Evolutionary conservation across 1,139 yeast species (phyloP).

Genomic region (Tardiomyces digboiensis): DNA sequence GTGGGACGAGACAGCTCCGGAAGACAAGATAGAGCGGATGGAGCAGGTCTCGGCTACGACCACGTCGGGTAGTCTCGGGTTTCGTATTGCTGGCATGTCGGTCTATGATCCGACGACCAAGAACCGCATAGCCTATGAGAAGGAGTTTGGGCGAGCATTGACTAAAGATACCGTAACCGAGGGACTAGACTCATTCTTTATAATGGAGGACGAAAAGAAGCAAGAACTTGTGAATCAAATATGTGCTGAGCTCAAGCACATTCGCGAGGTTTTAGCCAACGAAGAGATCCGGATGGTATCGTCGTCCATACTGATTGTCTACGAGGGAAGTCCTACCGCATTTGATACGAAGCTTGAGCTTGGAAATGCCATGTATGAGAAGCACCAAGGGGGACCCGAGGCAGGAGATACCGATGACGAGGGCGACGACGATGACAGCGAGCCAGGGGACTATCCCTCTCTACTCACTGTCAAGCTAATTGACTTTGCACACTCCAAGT

Average conservation of each 20-base stretch:
- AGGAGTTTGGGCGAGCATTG: constrained; percentile 60
- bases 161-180: constrained; percentile 33
- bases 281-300: constrained; percentile 62
- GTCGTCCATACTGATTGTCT: constrained; percentile 64
- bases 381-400: constrained; percentile 19
- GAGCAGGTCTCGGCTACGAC: constrained; percentile 55
- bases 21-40: constrained; percentile 55
- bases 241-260: constrained; percentile 46
- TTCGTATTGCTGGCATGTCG: constrained; percentile 88
- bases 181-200: constrained; percentile 47
- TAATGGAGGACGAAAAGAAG: constrained; percentile 11
- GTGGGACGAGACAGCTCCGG: constrained; percentile 50
- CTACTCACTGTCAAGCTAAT: constrained; percentile 56
- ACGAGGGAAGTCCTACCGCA: constrained; percentile 50
- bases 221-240: constrained; percentile 31
- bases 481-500: constrained; percentile 84
- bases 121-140: constrained; percentile 43
- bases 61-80: constrained; percentile 68
- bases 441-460: constrained; percentile 23
- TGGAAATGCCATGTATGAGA: constrained; percentile 19
- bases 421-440: constrained; percentile 16
- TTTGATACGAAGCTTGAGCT: constrained; percentile 19
- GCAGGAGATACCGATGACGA: constrained; percentile 14
- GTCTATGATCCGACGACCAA: constrained; percentile 27
- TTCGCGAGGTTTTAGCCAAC: constrained; percentile 53